Evolutionary conservation across 129 eudicot genomes (phyloP).

Genomic region (Calendula officinalis): DNA sequence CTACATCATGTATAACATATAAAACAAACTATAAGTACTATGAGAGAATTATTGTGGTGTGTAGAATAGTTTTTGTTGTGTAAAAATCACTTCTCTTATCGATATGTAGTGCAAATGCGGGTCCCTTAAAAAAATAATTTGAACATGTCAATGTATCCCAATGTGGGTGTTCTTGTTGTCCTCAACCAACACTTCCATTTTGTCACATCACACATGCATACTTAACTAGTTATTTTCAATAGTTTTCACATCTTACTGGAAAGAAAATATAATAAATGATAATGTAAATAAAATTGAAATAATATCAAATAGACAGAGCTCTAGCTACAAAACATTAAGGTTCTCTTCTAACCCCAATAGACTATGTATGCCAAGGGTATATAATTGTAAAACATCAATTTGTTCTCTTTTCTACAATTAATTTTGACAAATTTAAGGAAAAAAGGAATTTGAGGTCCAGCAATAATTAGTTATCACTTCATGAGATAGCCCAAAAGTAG

Average conservation of each 20-base stretch:
- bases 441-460: conserved; percentile 1
- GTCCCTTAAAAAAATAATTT: too few species aligned
- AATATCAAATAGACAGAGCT: conserved; percentile 6
- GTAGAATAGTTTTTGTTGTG: too few species aligned
- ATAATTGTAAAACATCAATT: conserved; percentile 25
- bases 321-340: conserved; percentile 14
- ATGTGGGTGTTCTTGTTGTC: too few species aligned
- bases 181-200: too few species aligned
- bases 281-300: conserved; percentile 9
- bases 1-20: too few species aligned
- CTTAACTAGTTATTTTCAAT: too few species aligned
- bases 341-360: conserved; percentile 31
- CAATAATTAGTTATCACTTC: conserved; percentile 35
- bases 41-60: too few species aligned
- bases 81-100: too few species aligned
- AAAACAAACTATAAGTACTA: too few species aligned
- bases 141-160: too few species aligned
- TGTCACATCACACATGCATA: too few species aligned
- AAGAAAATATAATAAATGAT: background rate
- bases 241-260: background rate
- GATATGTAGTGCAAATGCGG: too few species aligned
- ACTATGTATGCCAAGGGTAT: conserved; percentile 29
- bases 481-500: conserved; percentile 65
- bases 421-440: conserved; percentile 6
- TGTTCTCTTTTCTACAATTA: conserved; percentile 33